phyloP scores from a whole-genome alignment of 208 protist genomes.

The Trypanosoma boissoni region DNA sequence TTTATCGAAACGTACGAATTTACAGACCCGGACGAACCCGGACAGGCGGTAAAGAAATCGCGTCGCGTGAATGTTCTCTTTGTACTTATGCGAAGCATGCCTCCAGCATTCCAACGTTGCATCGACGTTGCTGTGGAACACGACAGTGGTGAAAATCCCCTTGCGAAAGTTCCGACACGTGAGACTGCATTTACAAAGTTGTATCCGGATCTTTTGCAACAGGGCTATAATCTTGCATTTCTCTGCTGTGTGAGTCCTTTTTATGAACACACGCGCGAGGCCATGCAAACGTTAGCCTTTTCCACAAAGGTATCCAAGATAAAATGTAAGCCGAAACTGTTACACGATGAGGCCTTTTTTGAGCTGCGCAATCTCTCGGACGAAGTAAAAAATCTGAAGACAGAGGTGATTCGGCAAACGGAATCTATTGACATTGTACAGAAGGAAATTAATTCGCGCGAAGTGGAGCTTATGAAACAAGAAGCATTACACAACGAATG shows the following conservation, averaged over 20 bases:
- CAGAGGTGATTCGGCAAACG: slow-evolving; percentile 50
- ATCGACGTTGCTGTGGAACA: slow-evolving; percentile 81
- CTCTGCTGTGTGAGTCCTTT: slow-evolving; percentile 81
- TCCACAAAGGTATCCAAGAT: slow-evolving; percentile 55
- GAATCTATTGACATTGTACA: slow-evolving; percentile 74
- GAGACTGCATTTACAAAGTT: slow-evolving; percentile 80
- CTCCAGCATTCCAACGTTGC: slow-evolving; percentile 76
- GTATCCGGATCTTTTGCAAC: slow-evolving; percentile 64
- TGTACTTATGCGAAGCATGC: slow-evolving; percentile 68
- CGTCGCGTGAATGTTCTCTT: slow-evolving; percentile 75
- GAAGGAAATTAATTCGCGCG: slow-evolving; percentile 76
- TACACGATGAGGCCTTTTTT: slow-evolving; percentile 71
- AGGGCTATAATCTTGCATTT: slow-evolving; percentile 66
- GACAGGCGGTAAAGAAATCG: slow-evolving; percentile 72
- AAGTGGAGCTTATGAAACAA: slow-evolving; percentile 86
- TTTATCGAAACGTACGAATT: slow-evolving; percentile 87
- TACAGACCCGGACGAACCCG: slow-evolving; percentile 60
- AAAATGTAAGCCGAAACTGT: slow-evolving; percentile 52
- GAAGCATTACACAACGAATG: slow-evolving; percentile 61
- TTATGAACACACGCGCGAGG: slow-evolving; percentile 76
- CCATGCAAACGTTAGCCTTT: slow-evolving; percentile 64
- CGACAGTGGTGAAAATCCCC: slow-evolving; percentile 80
- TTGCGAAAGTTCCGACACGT: slow-evolving; percentile 80
- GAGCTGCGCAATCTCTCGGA: slow-evolving; percentile 76
- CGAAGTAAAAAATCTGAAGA: slow-evolving; percentile 78